phyloP scores from a whole-genome alignment of 306 rosid genomes.

The Mimosa pudica region DNA sequence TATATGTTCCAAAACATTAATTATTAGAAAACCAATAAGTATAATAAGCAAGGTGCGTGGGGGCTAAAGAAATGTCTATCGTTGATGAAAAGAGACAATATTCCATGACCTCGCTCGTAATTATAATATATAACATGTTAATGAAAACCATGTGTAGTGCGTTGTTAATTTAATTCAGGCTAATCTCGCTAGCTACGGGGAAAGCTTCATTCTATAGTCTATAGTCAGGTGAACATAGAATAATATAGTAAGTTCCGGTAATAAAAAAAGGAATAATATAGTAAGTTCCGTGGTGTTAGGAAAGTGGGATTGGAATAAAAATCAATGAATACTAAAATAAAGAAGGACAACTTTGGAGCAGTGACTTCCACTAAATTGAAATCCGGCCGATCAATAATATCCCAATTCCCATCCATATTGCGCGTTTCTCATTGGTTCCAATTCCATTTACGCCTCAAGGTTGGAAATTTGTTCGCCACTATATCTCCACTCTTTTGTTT shows the following conservation, averaged over 20 bases:
- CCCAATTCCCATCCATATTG: slow-evolving; percentile 9
- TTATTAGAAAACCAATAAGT: not conserved
- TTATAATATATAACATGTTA: not conserved
- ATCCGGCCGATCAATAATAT: slow-evolving; percentile 8
- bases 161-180: not conserved
- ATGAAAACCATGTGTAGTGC: not conserved
- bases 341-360: slow-evolving; percentile 4
- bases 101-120: not conserved
- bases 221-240: not conserved
- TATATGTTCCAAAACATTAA: too few relatives aligned
- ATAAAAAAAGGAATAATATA: too few relatives aligned
- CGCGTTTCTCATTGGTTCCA: not conserved
- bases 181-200: not conserved
- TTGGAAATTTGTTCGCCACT: slow-evolving; percentile 32
- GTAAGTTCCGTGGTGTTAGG: not conserved
- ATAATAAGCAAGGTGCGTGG: not conserved
- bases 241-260: slow-evolving; percentile 3
- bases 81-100: not conserved
- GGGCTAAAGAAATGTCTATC: not conserved
- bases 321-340: not conserved
- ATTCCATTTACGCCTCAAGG: slow-evolving; percentile 27
- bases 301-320: not conserved
- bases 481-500: not conserved
- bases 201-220: not conserved
- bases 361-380: slow-evolving; percentile 31